Evolutionary conservation across 208 protist species (phyloP).

Genomic region (Wallacemonas sp.): DNA sequence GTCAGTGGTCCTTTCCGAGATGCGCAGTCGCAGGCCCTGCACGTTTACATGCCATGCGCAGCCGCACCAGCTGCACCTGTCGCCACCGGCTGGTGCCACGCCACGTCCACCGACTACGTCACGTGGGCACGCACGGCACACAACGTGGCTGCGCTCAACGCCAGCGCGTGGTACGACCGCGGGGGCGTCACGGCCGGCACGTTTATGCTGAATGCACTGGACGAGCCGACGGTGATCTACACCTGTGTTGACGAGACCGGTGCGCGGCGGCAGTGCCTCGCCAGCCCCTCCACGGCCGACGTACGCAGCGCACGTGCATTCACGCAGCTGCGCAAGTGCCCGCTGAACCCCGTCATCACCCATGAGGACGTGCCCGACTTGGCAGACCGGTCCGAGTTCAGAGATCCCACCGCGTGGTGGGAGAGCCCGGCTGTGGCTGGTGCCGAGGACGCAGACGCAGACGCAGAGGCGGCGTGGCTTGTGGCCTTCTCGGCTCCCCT

Average conservation of each 20-base stretch:
- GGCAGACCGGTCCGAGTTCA: slow-evolving; percentile 4
- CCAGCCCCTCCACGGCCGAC: slow-evolving; percentile 20
- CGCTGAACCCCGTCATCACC: slow-evolving; percentile 33
- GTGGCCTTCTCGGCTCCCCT: no score
- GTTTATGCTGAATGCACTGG: slow-evolving; percentile 14
- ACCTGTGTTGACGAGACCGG: slow-evolving; percentile 20
- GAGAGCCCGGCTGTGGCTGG: background rate
- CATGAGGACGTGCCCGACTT: slow-evolving; percentile 14
- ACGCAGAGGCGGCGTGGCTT: slow-evolving; percentile 14
- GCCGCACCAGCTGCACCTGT: background rate
- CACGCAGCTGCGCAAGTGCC: slow-evolving; percentile 33
- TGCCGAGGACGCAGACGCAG: no score
- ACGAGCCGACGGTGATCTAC: slow-evolving; percentile 22
- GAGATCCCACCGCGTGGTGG: slow-evolving; percentile 28
- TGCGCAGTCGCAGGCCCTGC: slow-evolving; percentile 4
- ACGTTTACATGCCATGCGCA: slow-evolving; percentile 25
- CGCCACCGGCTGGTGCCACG: slow-evolving; percentile 21
- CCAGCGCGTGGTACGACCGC: slow-evolving; percentile 20
- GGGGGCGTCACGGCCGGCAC: slow-evolving; percentile 18
- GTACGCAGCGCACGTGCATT: slow-evolving; percentile 27
- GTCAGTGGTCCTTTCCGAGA: slow-evolving; percentile 21
- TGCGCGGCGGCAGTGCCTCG: slow-evolving; percentile 55
- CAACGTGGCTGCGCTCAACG: background rate
- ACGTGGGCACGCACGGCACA: slow-evolving; percentile 18
- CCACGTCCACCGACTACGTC: slow-evolving; percentile 25